phyloP scores from a whole-genome alignment of 2,329 filamentous ascomycete genomes.

The Clonostachys chloroleuca region DNA sequence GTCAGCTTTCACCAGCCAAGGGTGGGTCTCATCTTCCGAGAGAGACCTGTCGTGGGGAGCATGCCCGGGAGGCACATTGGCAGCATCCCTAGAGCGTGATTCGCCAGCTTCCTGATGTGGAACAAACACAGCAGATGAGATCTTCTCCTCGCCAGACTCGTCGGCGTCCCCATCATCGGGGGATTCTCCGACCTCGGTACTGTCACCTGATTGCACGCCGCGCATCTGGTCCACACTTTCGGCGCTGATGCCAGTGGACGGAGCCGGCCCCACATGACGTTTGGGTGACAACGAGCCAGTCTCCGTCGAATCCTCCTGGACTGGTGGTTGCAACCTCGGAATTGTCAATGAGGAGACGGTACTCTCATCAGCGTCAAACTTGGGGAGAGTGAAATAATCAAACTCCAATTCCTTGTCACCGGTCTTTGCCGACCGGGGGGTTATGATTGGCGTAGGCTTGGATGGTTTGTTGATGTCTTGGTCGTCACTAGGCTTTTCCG shows the following conservation, averaged over 20 bases:
- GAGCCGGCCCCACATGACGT: constrained; percentile 14
- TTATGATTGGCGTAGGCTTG: too few species aligned
- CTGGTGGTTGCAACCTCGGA: constrained; percentile 7
- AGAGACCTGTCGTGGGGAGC: constrained; percentile 32
- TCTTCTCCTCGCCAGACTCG: constrained; percentile 75
- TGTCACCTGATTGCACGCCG: constrained; percentile 26
- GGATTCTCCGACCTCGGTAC: constrained; percentile 28
- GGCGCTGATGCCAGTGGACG: constrained; percentile 11
- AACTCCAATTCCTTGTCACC: constrained; percentile 3
- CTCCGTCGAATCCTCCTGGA: constrained; percentile 11
- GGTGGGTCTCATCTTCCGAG: constrained; percentile 31
- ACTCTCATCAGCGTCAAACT: constrained; percentile 1
- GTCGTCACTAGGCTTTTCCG: too few species aligned
- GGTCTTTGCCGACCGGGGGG: too few species aligned
- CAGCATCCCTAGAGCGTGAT: constrained; percentile 14
- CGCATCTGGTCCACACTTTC: constrained; percentile 16
- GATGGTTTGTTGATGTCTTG: too few species aligned
- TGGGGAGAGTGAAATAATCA: constrained; percentile 14
- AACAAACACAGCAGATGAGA: constrained; percentile 80
- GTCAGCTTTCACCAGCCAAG: constrained; percentile 56
- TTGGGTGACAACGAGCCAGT: constrained; percentile 6
- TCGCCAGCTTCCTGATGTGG: constrained; percentile 61
- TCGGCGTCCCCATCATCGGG: constrained; percentile 41
- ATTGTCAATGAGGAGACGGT: constrained; percentile 6
- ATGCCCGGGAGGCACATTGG: constrained; percentile 24